These are phyloP conservation scores for Oryza brachyantha DNA, from an alignment of 176 grass and related monocot species.

Conservation along the genomic window DNA sequence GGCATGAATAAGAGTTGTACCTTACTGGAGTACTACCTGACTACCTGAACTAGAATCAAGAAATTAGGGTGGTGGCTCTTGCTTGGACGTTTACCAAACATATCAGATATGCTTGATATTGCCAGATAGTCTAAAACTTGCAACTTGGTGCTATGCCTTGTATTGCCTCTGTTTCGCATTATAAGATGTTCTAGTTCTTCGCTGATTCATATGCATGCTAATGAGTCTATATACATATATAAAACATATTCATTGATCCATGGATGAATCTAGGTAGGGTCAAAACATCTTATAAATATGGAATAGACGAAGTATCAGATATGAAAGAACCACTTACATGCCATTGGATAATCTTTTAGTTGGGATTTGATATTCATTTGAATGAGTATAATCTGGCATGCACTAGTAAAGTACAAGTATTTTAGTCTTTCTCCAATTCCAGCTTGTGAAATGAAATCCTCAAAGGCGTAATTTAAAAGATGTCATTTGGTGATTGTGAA, in stretches of 20 bases:
- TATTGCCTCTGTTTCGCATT: no score
- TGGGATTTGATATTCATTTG: neutral
- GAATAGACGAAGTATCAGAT: no score
- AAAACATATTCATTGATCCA: no score
- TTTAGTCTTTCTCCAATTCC: neutral
- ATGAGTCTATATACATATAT: no score
- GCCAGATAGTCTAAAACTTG: neutral
- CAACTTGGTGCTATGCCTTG: neutral
- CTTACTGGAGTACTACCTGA: neutral
- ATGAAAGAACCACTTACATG: neutral
- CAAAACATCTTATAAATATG: no score
- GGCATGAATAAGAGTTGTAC: constrained; percentile 12
- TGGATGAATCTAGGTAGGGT: no score
- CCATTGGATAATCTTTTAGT: neutral
- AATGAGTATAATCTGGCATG: neutral
- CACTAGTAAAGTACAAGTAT: neutral
- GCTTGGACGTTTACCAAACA: neutral
- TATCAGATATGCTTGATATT: no score
- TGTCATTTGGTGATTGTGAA: neutral
- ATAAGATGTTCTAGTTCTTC: no score
- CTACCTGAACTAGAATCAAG: neutral
- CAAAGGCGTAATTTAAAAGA: neutral
- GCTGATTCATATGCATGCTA: no score
- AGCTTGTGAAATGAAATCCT: neutral
- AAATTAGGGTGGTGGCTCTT: neutral